Conservation (phyloP, 768 basidiomycete species). For the Calocera cornea region DNA sequence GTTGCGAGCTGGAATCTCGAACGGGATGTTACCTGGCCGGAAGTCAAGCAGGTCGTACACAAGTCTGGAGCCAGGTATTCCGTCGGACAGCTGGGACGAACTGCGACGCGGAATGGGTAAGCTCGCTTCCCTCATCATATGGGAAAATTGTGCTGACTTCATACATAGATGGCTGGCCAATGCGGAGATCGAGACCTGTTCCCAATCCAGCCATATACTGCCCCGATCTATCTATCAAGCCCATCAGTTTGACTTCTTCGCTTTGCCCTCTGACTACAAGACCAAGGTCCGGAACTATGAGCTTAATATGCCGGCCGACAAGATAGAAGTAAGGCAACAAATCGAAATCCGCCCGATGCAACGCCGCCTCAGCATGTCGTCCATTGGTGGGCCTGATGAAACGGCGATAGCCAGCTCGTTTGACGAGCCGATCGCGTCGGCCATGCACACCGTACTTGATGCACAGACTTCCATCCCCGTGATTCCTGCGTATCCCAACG, state of each 20-base stretch:
- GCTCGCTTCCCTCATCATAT: background rate
- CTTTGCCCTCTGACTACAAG: conserved; percentile 64
- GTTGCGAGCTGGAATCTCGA: conserved; percentile 57
- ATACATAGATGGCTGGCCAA: conserved; percentile 49
- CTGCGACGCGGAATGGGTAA: conserved; percentile 8
- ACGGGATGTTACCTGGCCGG: conserved; percentile 38
- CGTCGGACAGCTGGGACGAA: background rate
- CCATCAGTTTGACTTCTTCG: conserved; percentile 72
- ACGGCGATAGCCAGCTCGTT: conserved; percentile 32
- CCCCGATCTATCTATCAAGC: conserved; percentile 70
- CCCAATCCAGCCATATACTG: conserved; percentile 42
- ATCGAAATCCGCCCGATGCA: conserved; percentile 37
- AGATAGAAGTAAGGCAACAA: conserved; percentile 58
- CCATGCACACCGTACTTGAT: conserved; percentile 51
- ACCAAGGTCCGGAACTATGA: conserved; percentile 55
- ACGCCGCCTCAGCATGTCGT: background rate
- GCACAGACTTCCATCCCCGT: conserved; percentile 31
- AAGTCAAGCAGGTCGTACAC: conserved; percentile 31
- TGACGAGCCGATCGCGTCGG: conserved; percentile 65
- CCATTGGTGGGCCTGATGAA: background rate
- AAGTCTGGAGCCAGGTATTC: background rate
- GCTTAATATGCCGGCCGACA: conserved; percentile 41
- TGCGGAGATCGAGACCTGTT: conserved; percentile 69
- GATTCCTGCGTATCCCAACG: conserved; percentile 76
- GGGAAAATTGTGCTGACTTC: background rate